Base-by-base conservation (phyloP, 1,284 basidiomycete genomes). In the Irpex sp. region DNA sequence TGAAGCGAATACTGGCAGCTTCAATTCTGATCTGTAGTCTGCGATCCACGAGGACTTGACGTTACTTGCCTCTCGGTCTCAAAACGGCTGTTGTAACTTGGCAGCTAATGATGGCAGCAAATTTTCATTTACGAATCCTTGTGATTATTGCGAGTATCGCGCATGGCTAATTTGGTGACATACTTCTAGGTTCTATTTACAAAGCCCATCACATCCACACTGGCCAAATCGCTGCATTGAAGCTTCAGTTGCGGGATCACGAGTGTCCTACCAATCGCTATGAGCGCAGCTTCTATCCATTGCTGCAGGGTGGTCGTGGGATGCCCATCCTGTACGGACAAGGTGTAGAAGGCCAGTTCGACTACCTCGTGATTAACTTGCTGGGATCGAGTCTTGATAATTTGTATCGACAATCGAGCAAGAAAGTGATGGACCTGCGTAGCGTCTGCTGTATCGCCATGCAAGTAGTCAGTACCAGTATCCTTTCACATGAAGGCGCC, bases 181-280 rank as follows among this genome's bases (percentile, higher is more conserved):
- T n/a, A 21, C 19, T 17, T 5, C 26, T 63, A 89, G 89, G 90
- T 54, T 85, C 86, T 17, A 92, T 91, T 62, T 92, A 80, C 69
- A 78, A 81, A 21, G 89, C 89, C 1, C 71, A 67, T 13, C 76
- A 92, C 67, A 66, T 91, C 0, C 78, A 84, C 68, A 86, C 77
- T 4, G 75, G 78, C 8, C 78, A 86, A 56, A 71, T 78, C n/a
- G 88, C 89, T 53, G 89, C 89, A 0, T 78, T 92, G 62, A 92
- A 92, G 70, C 75, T 92, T 6, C 89, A 92, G 72, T 78, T 81
- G 61, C 75, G 83, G 21, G 77, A 89, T 67, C 84, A 89, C 61
- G 83, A 88, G 70, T 91, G 88, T 68, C 90, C 88, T 0, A 91
- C 89, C 2, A 92, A 92, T 69, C 77, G 74, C 56, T 90, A 87